Percentiles rank a stretch among this genome's conserved stretches.
These are phyloP conservation scores for Goffeauzyma gilvescens DNA, from an alignment of 768 basidiomycete species.

Conservation along the genomic window DNA sequence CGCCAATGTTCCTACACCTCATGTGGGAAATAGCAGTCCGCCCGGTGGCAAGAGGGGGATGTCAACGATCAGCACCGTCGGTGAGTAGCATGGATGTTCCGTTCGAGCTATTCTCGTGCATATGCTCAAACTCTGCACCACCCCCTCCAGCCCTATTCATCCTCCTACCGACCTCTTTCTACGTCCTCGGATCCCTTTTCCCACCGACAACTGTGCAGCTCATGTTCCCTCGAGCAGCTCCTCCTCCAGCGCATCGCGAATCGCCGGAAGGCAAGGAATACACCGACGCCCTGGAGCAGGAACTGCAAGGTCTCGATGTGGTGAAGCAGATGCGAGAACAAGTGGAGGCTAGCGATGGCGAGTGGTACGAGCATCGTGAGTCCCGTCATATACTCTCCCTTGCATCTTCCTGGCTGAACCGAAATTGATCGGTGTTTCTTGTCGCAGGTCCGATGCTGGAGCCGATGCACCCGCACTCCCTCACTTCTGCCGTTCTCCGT, in stretches of 20 bases:
- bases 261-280: conserved; percentile 45
- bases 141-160: conserved; percentile 7
- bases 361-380: conserved; percentile 33
- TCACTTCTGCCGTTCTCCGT: conserved; percentile 66
- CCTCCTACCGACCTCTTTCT: conserved; percentile 10
- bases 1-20: no score
- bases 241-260: conserved; percentile 46
- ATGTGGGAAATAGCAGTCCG: no score
- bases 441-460: background rate
- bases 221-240: conserved; percentile 57
- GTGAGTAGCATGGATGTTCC: no score
- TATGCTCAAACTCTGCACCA: no score
- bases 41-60: no score
- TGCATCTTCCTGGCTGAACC: conserved; percentile 36
- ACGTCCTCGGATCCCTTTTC: conserved; percentile 23
- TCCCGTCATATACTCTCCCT: background rate
- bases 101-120: no score
- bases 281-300: conserved; percentile 44
- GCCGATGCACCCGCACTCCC: conserved; percentile 38
- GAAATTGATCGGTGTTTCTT: background rate
- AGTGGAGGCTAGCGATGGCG: conserved; percentile 19
- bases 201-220: conserved; percentile 35
- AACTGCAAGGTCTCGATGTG: conserved; percentile 47
- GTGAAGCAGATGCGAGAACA: conserved; percentile 40
- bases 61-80: no score